These are phyloP conservation scores for Amanita phalloides DNA, from an alignment of 768 basidiomycete species.

Conservation along the genomic window DNA sequence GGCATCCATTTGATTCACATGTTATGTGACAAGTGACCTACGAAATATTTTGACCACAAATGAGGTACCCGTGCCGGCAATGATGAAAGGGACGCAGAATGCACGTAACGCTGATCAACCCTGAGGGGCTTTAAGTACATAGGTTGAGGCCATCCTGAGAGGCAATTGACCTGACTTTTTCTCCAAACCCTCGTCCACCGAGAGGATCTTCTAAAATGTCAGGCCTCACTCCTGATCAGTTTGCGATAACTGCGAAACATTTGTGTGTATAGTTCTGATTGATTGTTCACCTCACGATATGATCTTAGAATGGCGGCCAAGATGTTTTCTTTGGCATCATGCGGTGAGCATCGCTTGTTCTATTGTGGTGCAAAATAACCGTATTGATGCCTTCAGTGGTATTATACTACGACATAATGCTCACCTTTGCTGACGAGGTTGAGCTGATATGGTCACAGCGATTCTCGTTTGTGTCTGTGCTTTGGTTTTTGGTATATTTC, in stretches of 20 bases:
- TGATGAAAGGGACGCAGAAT: too few species aligned
- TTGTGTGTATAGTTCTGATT: slow-evolving; percentile 8
- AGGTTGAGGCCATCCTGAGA: not conserved
- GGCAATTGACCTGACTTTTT: not conserved
- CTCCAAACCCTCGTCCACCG: not conserved
- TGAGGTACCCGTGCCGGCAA: too few species aligned
- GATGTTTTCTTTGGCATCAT: slow-evolving; percentile 26
- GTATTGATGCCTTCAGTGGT: slow-evolving; percentile 15
- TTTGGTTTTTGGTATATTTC: slow-evolving; percentile 20
- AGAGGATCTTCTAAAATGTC: not conserved
- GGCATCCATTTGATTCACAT: too few species aligned
- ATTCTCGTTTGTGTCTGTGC: slow-evolving; percentile 17
- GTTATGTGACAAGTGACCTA: too few species aligned
- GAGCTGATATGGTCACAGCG: slow-evolving; percentile 22
- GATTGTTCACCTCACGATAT: not conserved
- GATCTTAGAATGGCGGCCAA: slow-evolving; percentile 20
- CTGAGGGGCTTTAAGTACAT: not conserved
- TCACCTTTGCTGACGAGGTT: slow-evolving; percentile 25
- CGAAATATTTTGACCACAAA: too few species aligned
- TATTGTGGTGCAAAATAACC: not conserved
- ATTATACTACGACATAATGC: slow-evolving; percentile 24
- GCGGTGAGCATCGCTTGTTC: slow-evolving; percentile 14
- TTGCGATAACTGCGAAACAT: slow-evolving; percentile 8
- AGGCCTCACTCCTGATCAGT: slow-evolving; percentile 7
- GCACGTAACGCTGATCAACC: not conserved